Percentiles rank a stretch among this genome's conserved stretches.
Conservation (phyloP, 1,284 basidiomycete species). For the Mycena sp. region DNA sequence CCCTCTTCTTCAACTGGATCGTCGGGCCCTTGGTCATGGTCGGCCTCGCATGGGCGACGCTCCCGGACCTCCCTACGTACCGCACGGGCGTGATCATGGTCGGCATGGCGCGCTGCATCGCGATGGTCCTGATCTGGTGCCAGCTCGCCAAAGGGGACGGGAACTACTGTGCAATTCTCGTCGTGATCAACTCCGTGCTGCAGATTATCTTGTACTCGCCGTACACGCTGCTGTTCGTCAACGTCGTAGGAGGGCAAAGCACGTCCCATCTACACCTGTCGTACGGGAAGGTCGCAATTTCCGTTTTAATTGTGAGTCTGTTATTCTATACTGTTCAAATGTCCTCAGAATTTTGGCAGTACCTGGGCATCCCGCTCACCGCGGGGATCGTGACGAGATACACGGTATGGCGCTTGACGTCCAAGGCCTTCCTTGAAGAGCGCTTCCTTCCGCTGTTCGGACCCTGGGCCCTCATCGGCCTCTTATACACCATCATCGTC, state of each 20-base stretch:
- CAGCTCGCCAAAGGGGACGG: slow-evolving; percentile 79
- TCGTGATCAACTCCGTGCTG: slow-evolving; percentile 69
- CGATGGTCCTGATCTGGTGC: slow-evolving; percentile 91
- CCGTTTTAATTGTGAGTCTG: slow-evolving; percentile 72
- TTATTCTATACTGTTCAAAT: not conserved
- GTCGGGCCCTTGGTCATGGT: slow-evolving; percentile 86
- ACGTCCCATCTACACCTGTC: slow-evolving; percentile 57
- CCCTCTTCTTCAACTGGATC: slow-evolving; percentile 85
- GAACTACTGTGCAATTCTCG: slow-evolving; percentile 82
- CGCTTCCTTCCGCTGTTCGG: slow-evolving; percentile 77
- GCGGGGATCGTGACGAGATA: slow-evolving; percentile 79
- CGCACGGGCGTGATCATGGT: slow-evolving; percentile 68
- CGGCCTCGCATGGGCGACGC: slow-evolving; percentile 84
- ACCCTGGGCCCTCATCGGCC: slow-evolving; percentile 76
- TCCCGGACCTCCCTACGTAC: slow-evolving; percentile 79
- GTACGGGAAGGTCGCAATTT: slow-evolving; percentile 79
- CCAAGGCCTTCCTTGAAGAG: slow-evolving; percentile 59
- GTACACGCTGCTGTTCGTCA: slow-evolving; percentile 79
- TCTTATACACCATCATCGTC: slow-evolving; percentile 82
- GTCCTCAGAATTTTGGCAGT: slow-evolving; percentile 50
- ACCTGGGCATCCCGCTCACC: slow-evolving; percentile 62
- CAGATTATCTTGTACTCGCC: slow-evolving; percentile 87
- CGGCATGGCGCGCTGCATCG: slow-evolving; percentile 71
- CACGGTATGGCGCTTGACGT: slow-evolving; percentile 57
- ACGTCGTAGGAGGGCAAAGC: slow-evolving; percentile 66